Conservation (phyloP, 164 flowering plant species). For the Echeveria elegans region DNA sequence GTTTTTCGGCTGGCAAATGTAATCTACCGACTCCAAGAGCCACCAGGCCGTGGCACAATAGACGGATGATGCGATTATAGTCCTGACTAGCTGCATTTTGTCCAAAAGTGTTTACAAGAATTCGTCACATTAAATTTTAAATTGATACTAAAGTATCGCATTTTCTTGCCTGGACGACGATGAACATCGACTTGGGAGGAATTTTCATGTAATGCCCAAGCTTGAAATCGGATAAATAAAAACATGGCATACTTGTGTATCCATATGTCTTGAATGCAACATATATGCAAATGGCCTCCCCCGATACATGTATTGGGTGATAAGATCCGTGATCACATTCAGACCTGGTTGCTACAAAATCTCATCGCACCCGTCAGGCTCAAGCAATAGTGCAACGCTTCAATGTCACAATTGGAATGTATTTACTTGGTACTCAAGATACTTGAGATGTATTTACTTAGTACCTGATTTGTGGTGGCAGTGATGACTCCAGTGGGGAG, state of each 20-base stretch:
- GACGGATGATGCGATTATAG: constrained; percentile 33
- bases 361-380: neutral
- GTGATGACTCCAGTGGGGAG: constrained; percentile 48
- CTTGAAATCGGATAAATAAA: constrained; percentile 54
- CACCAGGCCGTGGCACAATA: constrained; percentile 50
- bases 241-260: constrained; percentile 37
- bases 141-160: neutral
- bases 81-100: constrained; percentile 39
- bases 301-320: constrained; percentile 52
- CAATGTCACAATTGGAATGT: too few species aligned
- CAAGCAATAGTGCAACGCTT: neutral
- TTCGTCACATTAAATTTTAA: neutral
- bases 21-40: constrained; percentile 29
- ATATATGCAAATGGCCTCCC: constrained; percentile 58
- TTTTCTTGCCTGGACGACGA: constrained; percentile 60
- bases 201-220: constrained; percentile 75
- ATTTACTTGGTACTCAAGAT: too few species aligned
- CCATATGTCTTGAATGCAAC: constrained; percentile 60
- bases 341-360: constrained; percentile 39
- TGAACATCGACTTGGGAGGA: constrained; percentile 63
- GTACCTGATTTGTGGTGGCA: constrained; percentile 53
- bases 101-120: neutral
- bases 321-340: constrained; percentile 50
- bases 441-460: neutral
- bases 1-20: constrained; percentile 32